Conservation (phyloP, 2,329 filamentous ascomycete genomes). For the Aureobasidium sp. region DNA sequence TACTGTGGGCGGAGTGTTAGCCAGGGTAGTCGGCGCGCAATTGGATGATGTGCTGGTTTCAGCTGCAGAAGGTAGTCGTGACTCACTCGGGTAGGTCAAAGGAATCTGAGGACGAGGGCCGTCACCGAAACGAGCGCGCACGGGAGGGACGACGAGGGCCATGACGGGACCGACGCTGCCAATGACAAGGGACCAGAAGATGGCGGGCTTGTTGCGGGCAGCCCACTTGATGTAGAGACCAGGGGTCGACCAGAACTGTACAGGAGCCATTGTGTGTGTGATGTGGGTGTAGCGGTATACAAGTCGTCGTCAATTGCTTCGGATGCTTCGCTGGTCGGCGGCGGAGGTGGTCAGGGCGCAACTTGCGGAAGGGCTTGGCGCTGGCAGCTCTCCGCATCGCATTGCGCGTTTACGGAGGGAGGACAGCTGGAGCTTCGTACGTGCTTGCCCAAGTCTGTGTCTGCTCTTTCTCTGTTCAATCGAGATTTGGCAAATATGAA, state of each 20-base stretch:
- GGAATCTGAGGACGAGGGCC: conserved; percentile 65
- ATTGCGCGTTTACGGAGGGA: conserved; percentile 4
- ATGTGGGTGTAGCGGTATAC: conserved; percentile 19
- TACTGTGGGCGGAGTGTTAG: conserved; percentile 29
- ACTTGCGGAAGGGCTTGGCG: not conserved
- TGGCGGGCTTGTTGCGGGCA: conserved; percentile 77
- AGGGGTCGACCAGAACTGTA: conserved; percentile 78
- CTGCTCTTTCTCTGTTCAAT: not conserved
- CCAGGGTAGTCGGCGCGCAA: not conserved
- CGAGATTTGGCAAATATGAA: conserved; percentile 25
- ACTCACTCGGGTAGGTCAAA: conserved; percentile 86
- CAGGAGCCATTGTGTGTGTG: conserved; percentile 52
- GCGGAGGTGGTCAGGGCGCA: not conserved
- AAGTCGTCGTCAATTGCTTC: conserved; percentile 4
- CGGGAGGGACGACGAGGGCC: conserved; percentile 64
- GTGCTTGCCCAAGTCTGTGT: not conserved
- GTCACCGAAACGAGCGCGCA: conserved; percentile 68
- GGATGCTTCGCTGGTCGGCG: not conserved
- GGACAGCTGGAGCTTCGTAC: conserved; percentile 8
- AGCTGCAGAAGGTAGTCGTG: not conserved
- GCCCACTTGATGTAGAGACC: conserved; percentile 84
- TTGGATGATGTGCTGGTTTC: not conserved
- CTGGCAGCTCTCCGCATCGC: conserved; percentile 8
- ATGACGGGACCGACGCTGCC: conserved; percentile 65
- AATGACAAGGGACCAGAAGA: conserved; percentile 79